Evolutionary conservation across 1,139 yeast genomes (phyloP), one percentile per base, ranked within the genome.

Genomic region (Zhuliangozyma parablackwelliae): DNA sequence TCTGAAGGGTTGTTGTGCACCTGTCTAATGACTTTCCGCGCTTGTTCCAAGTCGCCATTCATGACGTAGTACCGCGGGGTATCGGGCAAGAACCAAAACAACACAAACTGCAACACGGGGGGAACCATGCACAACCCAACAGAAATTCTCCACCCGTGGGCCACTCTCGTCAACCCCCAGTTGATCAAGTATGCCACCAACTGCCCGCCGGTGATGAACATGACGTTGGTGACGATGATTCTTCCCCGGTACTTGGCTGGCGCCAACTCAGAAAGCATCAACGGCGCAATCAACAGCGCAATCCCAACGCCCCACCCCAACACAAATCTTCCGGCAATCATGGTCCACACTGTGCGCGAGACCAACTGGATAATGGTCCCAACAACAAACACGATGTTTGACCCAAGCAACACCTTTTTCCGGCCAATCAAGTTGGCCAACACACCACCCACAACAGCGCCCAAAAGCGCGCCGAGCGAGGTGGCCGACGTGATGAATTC

Each of bases 221-320:
- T 63, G 45, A 82, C 82, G 53, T 83, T 82, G 26, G 78, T 61
- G 26, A 77, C 77, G 33, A 86, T 85, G 45, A 84, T 70, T 47
- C 97, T 74, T 36, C 98, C 98, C 57, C 98, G 75, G 58, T 85
- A 88, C 57, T 81, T 78, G 12, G 96, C 79, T 16, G 98, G 97
- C 1, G 97, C 95, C 54, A 90, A 75, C 61, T 90, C 98, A 39
- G 90, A 75, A 48, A 90, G 85, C 73, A 87, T 89, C 42, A 90
- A 69, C 2, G 97, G 97, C 12, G 97, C 87, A 38, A 88, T 82
- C 38, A 90, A 69, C 3, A 96, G 87, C 0, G 97, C 97, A 41
- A 87, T 76, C 46, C 98, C 98, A 21, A 90, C 97, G 48, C 96
- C 98, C 64, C 86, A 84, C 20, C 98, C 98, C 81, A 90, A 85